These are phyloP conservation scores for Trichoderma koningiopsis DNA, from an alignment of 2,329 filamentous ascomycete genomes.

Conservation along the genomic window DNA sequence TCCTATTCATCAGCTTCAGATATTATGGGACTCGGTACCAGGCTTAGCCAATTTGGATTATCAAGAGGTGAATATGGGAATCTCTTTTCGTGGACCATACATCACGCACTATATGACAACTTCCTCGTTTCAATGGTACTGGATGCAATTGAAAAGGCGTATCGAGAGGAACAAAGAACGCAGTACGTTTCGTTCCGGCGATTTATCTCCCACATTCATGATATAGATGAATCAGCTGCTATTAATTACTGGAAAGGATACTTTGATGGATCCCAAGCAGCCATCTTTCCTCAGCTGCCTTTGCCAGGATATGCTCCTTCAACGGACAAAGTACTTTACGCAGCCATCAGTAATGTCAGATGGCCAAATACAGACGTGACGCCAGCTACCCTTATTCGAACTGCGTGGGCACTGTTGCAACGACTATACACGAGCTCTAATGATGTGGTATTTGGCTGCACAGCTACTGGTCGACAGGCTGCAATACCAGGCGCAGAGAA, in stretches of 20 bases:
- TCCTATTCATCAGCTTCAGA: background rate
- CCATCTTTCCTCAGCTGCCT: background rate
- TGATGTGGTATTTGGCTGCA: background rate
- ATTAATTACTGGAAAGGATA: background rate
- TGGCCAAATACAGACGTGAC: background rate
- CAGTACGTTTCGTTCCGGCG: background rate
- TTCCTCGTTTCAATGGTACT: background rate
- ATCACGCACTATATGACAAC: background rate
- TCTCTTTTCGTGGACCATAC: background rate
- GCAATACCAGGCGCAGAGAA: background rate
- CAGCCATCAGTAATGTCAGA: background rate
- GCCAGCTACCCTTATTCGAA: background rate
- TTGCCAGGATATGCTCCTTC: background rate
- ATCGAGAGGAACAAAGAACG: background rate
- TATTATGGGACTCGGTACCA: background rate
- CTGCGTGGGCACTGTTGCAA: background rate
- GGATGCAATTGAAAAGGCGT: slow-evolving; percentile 34
- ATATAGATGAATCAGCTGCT: background rate
- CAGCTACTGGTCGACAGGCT: background rate
- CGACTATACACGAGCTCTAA: background rate
- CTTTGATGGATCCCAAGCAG: background rate
- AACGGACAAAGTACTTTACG: background rate
- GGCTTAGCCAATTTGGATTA: background rate
- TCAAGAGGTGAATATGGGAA: background rate
- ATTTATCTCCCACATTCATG: background rate